Base-by-base conservation (phyloP, 2,329 filamentous ascomycete genomes). In the Chalaropsis ovoidea region DNA sequence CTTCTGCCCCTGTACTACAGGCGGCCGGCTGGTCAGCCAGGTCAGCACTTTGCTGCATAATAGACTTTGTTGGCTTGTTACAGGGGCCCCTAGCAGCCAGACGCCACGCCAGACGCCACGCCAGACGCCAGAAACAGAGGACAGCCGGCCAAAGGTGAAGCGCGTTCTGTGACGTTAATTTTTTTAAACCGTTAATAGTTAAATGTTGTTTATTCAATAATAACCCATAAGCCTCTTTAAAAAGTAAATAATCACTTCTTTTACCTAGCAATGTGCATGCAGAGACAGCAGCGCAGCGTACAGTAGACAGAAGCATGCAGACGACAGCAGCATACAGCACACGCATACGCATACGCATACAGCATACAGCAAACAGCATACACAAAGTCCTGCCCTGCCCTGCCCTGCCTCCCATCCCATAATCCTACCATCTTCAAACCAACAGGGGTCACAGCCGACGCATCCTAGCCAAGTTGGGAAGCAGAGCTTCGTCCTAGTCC, bases 11-110 rank as follows among this genome's bases (percentile, higher is more conserved):
- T 58, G 27, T 58, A 35, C 6, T 17, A 35, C 27, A 39, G 54
- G 31, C 27, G 15, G 31, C 24, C 27, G 54, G 54, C 54, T 22
- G 17, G 24, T 15, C 52, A 58, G 47, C 47, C 47, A 52, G 47
- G 47, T 52, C 47, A 52, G 47, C 47, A 52, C 47, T 52, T 52
- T 52, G 47, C 47, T 27, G 47, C 47, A 52, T 52, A 22, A 11
- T 15, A 52, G 24, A 17, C 47, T 27, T 52, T 52, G 22, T 24
- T 52, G 47, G 8, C 47, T 24, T 52, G 22, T 24, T 52, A 52
- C 47, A 52, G 47, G 47, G 47, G 19, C 47, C 47, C 47, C 47
- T 19, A 52, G 47, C 47, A 52, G 24, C 47, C 19, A n/a, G n/a
- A n/a, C n/a, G n/a, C n/a, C n/a, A n/a, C n/a, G 31, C 31, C 31